These are phyloP conservation scores for Skeletonema menzelii DNA, from an alignment of 108 stramenopile species.

Conservation along the genomic window DNA sequence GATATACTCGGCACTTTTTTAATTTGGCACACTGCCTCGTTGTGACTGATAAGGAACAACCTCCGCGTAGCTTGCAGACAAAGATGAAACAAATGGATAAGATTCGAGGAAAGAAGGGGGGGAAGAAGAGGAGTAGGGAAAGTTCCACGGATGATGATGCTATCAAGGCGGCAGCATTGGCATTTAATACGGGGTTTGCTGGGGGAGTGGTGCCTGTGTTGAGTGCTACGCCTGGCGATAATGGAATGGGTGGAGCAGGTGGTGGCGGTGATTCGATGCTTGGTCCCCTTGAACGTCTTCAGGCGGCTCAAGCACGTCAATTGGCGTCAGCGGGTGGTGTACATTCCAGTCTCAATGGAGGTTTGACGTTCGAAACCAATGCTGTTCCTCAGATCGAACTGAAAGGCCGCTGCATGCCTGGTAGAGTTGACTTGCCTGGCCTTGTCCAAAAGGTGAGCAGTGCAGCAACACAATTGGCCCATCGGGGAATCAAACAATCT, in stretches of 20 bases:
- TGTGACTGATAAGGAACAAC: conserved; percentile 84
- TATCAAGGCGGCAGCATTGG: conserved; percentile 43
- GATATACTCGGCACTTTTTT: conserved; percentile 91
- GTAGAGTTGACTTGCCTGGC: conserved; percentile 67
- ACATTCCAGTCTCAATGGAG: conserved; percentile 13
- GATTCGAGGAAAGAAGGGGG: conserved; percentile 54
- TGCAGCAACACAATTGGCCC: conserved; percentile 76
- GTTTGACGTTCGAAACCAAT: background rate
- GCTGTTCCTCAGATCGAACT: conserved; percentile 54
- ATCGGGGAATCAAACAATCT: conserved; percentile 50
- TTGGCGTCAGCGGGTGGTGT: conserved; percentile 61
- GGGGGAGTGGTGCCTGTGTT: conserved; percentile 16
- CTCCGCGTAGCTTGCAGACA: conserved; percentile 70
- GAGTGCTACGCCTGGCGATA: background rate
- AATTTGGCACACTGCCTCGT: conserved; percentile 82
- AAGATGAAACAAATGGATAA: conserved; percentile 89
- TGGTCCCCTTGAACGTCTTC: conserved; percentile 59
- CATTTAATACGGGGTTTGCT: conserved; percentile 28
- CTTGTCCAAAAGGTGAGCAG: conserved; percentile 71
- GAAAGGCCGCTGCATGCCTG: conserved; percentile 74
- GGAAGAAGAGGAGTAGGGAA: conserved; percentile 61
- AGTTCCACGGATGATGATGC: conserved; percentile 3
- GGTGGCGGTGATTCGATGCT: background rate
- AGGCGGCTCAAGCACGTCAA: conserved; percentile 69
- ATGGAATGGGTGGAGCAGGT: background rate